Percentiles rank a stretch among this genome's conserved stretches.
phyloP scores from a whole-genome alignment of 352 stramenopile genomes.

The Aphanomyces invadans region DNA sequence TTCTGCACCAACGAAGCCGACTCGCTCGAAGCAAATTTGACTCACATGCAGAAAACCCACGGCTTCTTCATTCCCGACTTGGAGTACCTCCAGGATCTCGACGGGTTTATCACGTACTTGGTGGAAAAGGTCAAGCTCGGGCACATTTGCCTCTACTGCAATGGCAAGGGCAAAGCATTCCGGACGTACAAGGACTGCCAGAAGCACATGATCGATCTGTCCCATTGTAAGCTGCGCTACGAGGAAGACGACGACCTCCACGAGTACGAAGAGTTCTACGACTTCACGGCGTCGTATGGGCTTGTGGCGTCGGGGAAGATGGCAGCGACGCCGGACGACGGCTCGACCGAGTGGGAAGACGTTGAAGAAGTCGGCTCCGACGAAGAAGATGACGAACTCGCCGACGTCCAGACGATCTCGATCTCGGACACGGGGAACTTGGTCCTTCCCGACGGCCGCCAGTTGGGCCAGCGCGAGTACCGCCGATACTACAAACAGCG shows the following conservation, averaged over 20 bases:
- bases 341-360: constrained; percentile 26
- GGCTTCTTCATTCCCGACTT: constrained; percentile 94
- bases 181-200: constrained; percentile 81
- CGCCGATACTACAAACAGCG: constrained; percentile 86
- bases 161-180: constrained; percentile 88
- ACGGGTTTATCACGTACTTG: constrained; percentile 89
- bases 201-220: constrained; percentile 92
- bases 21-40: constrained; percentile 63
- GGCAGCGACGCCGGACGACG: constrained; percentile 32
- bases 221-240: constrained; percentile 88
- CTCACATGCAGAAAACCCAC: constrained; percentile 90
- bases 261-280: constrained; percentile 86
- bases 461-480: constrained; percentile 84
- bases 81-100: constrained; percentile 86
- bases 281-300: constrained; percentile 81
- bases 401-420: constrained; percentile 44
- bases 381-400: constrained; percentile 41
- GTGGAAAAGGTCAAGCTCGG: constrained; percentile 94
- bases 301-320: constrained; percentile 26
- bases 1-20: constrained; percentile 59
- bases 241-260: constrained; percentile 85
- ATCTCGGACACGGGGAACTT: constrained; percentile 86
- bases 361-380: constrained; percentile 59
- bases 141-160: constrained; percentile 93
- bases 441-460: constrained; percentile 71